Evolutionary conservation across 306 rosid species (phyloP).

Genomic region (Ormosia semicastrata): DNA sequence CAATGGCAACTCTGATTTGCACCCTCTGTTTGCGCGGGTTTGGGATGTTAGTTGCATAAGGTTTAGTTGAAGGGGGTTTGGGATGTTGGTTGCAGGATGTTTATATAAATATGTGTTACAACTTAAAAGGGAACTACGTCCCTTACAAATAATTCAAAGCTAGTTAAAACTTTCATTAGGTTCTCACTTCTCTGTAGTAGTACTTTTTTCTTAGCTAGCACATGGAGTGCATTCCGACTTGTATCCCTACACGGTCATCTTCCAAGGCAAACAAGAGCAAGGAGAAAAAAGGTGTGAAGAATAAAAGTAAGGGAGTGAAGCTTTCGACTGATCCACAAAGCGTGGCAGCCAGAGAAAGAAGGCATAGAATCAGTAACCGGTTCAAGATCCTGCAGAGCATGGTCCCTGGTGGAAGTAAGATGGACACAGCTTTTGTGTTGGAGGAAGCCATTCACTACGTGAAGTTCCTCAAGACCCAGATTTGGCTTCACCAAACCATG

Average conservation of each 20-base stretch:
- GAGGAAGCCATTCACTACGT: conserved; percentile 89
- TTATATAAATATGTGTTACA: conserved; percentile 24
- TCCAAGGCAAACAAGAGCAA: conserved; percentile 31
- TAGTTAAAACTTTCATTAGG: background rate
- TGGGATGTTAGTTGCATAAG: no score
- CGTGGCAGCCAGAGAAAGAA: conserved; percentile 85
- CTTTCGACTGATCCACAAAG: conserved; percentile 95
- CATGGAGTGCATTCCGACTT: conserved; percentile 45
- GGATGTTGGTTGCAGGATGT: no score
- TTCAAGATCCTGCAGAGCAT: conserved; percentile 89
- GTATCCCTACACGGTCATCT: conserved; percentile 27
- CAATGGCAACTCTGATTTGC: no score
- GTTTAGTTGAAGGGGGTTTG: no score
- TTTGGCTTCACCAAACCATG: conserved; percentile 82
- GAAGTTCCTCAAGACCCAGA: conserved; percentile 77
- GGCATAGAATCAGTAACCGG: conserved; percentile 87
- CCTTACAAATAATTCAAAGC: conserved; percentile 1
- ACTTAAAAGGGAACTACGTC: background rate
- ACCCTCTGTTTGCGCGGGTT: no score
- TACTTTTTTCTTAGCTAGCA: background rate
- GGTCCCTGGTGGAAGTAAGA: conserved; percentile 85
- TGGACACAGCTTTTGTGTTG: conserved; percentile 91
- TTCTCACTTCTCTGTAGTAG: background rate
- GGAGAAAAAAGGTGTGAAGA: conserved; percentile 31
- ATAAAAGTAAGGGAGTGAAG: conserved; percentile 42